These are phyloP conservation scores for Talaromyces stipitatus DNA, from an alignment of 495 filamentous ascomycete species.

Conservation along the genomic window DNA sequence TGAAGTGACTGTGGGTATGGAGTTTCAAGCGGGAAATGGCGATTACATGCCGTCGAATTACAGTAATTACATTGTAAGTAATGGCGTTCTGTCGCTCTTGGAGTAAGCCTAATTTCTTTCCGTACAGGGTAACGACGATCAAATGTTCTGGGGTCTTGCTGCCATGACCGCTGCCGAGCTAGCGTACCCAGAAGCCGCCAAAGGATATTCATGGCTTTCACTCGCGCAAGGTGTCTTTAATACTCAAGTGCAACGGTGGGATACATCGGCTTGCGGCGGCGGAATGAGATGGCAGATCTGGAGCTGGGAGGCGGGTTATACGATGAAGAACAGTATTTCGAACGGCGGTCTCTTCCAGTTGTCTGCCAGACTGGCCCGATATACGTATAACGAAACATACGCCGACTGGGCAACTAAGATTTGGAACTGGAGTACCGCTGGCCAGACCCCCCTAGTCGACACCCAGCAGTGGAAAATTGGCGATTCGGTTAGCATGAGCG, in stretches of 20 bases:
- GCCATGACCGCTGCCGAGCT: constrained; percentile 62
- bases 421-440: constrained; percentile 56
- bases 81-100: not conserved
- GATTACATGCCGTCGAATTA: constrained; percentile 59
- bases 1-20: constrained; percentile 42
- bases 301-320: constrained; percentile 32
- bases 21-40: constrained; percentile 52
- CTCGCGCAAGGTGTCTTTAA: constrained; percentile 70
- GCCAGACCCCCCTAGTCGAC: constrained; percentile 47
- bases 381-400: constrained; percentile 64
- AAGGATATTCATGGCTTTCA: constrained; percentile 53
- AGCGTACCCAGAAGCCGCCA: constrained; percentile 51
- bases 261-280: constrained; percentile 33
- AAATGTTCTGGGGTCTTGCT: constrained; percentile 61
- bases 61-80: constrained; percentile 23
- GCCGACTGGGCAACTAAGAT: constrained; percentile 60
- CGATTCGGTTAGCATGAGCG: constrained; percentile 36
- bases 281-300: constrained; percentile 46
- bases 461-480: constrained; percentile 52
- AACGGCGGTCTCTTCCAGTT: constrained; percentile 67
- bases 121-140: constrained; percentile 56
- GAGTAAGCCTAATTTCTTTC: constrained; percentile 11
- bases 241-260: constrained; percentile 50
- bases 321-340: constrained; percentile 59
- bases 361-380: constrained; percentile 60